phyloP scores from a whole-genome alignment of 2,329 filamentous ascomycete species.

The Periconia sp. region DNA sequence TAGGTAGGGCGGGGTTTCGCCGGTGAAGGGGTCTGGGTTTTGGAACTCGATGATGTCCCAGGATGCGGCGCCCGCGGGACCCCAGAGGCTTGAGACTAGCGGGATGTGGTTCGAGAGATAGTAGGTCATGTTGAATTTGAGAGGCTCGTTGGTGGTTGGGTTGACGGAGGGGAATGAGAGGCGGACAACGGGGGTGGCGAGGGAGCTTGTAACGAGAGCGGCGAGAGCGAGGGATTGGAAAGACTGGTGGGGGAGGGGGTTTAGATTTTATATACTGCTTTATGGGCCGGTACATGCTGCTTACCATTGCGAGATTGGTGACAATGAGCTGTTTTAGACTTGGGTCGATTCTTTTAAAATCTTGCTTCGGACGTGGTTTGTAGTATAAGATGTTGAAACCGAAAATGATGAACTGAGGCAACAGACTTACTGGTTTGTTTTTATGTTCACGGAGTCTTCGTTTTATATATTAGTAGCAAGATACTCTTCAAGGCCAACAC shows the following conservation, averaged over 20 bases:
- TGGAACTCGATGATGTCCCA: slow-evolving; percentile 18
- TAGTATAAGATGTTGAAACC: too few relatives aligned
- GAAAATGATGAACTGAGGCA: too few relatives aligned
- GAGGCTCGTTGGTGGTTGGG: slow-evolving; percentile 32
- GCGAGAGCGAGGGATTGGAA: not conserved
- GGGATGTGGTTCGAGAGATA: slow-evolving; percentile 49
- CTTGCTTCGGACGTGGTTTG: too few relatives aligned
- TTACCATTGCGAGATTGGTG: too few relatives aligned
- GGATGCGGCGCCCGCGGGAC: slow-evolving; percentile 36
- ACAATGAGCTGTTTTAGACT: too few relatives aligned
- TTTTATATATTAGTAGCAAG: too few relatives aligned
- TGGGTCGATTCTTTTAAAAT: too few relatives aligned
- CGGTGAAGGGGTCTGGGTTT: slow-evolving; percentile 16
- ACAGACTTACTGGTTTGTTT: too few relatives aligned
- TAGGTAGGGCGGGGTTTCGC: slow-evolving; percentile 15
- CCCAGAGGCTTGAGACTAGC: slow-evolving; percentile 44
- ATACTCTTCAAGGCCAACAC: too few relatives aligned
- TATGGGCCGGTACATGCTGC: too few relatives aligned
- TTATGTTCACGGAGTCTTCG: too few relatives aligned
- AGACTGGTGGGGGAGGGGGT: not conserved
- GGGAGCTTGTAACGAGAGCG: not conserved
- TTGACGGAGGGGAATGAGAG: slow-evolving; percentile 31
- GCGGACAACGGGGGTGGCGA: not conserved
- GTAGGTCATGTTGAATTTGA: slow-evolving; percentile 50
- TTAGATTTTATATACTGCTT: too few relatives aligned